Percentiles rank a stretch among this genome's conserved stretches.
Evolutionary conservation across 2,329 filamentous ascomycete genomes (phyloP).

Genomic region (Cercospora berteroae): DNA sequence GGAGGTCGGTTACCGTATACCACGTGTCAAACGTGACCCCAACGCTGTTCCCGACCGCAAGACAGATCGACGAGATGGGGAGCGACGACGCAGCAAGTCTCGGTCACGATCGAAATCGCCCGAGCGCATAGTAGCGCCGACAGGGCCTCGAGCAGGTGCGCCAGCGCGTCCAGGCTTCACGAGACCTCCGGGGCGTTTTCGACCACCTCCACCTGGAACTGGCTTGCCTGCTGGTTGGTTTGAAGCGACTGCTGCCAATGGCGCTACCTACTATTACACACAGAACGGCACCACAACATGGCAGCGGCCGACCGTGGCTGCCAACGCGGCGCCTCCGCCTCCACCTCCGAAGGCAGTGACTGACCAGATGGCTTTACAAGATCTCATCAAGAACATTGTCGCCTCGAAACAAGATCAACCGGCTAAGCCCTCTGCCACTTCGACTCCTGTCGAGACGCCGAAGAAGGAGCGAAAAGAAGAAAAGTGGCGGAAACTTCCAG

Average conservation of each 20-base stretch:
- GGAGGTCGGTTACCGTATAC: conserved; percentile 88
- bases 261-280: conserved; percentile 83
- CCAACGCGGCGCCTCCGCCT: conserved; percentile 54
- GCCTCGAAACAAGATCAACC: conserved; percentile 62
- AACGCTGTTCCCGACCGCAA: conserved; percentile 55
- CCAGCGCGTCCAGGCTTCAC: conserved; percentile 60
- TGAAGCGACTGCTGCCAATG: conserved; percentile 66
- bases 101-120: conserved; percentile 51
- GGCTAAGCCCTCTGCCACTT: conserved; percentile 54
- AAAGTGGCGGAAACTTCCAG: conserved; percentile 66
- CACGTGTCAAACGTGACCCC: conserved; percentile 79
- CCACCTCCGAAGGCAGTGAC: conserved; percentile 64
- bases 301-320: conserved; percentile 70
- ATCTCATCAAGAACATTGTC: conserved; percentile 67
- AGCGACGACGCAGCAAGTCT: conserved; percentile 50
- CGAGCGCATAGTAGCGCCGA: conserved; percentile 48
- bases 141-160: conserved; percentile 53
- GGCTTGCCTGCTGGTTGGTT: conserved; percentile 84
- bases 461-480: conserved; percentile 59
- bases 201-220: conserved; percentile 48
- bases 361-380: conserved; percentile 73
- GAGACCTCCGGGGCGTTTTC: conserved; percentile 43
- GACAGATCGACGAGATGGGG: conserved; percentile 57
- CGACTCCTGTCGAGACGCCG: conserved; percentile 63
- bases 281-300: conserved; percentile 75